Evolutionary conservation across 2,329 filamentous ascomycete genomes (phyloP), one percentile per base, ranked within the genome.

Genomic region (Hypoxylon sp.): DNA sequence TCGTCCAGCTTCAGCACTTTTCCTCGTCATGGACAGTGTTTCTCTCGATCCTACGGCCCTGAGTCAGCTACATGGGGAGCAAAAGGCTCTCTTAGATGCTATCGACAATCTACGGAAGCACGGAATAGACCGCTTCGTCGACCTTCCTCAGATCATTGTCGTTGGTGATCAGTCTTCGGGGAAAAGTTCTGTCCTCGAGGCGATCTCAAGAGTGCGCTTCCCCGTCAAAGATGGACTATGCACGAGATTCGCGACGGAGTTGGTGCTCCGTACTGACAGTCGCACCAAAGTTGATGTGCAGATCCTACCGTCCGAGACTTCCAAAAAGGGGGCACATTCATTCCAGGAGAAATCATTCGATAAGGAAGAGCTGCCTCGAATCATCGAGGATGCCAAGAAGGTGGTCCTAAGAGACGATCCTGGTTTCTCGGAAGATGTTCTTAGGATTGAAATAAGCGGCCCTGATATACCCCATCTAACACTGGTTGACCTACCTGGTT

Each of bases 171-270:
- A 87, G 58, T 87, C 84, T 0, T 82, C 83, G 0, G 87, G 87
- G 2, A 90, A 90, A 70, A 87, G 83, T 17, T 89, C 86, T 0
- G 85, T 89, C 0, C 80, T 90, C 0, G 85, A 90, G 65, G 88
- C 87, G 0, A 85, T 91, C 47, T 86, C 87, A 0, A 81, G 84
- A 10, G 83, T 91, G 1, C 81, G 81, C 0, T 89, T 90, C 47
- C 85, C 86, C 0, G 76, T 82, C 10, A 84, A 87, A 5, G 82
- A 82, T 13, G 82, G 78, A 24, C 59, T 87, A 0, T 89, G 86
- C 70, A 90, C 88, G 0, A 79, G 85, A 0, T 89, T 89, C 62
- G 83, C 87, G 0, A 89, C 86, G 0, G 85, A 90, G 68, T 74
- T 89, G 3, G 80, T 86, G 17, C 77, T 89, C 8, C 79, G 84